Evolutionary conservation across 495 filamentous ascomycete genomes (phyloP).

Genomic region (Podospora tetraspora): DNA sequence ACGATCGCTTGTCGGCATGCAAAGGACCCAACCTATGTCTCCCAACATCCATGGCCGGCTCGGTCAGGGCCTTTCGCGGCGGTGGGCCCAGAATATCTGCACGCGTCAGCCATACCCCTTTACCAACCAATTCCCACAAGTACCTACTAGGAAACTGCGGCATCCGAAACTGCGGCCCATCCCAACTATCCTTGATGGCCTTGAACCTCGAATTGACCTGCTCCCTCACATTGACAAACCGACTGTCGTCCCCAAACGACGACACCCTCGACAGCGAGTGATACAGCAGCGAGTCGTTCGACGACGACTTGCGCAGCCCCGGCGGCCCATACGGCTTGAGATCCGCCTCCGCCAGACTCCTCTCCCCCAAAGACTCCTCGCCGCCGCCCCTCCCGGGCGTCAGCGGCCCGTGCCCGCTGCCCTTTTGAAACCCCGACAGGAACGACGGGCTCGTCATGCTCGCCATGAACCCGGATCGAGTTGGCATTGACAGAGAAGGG

Average conservation of each 20-base stretch:
- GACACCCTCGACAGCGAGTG: conserved; percentile 67
- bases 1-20: conserved; percentile 18
- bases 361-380: too few relatives aligned
- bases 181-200: conserved; percentile 84
- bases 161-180: conserved; percentile 64
- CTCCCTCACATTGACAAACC: conserved; percentile 71
- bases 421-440: conserved; percentile 30
- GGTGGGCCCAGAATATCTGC: conserved; percentile 35
- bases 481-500: conserved; percentile 50
- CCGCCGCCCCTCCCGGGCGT: too few relatives aligned
- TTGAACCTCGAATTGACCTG: conserved; percentile 84
- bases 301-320: conserved; percentile 56
- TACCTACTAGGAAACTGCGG: conserved; percentile 54
- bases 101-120: conserved; percentile 12
- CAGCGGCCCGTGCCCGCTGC: background rate
- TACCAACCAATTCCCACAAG: conserved; percentile 20
- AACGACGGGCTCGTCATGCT: conserved; percentile 46
- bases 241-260: conserved; percentile 79
- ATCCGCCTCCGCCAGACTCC: background rate
- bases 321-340: background rate
- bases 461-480: conserved; percentile 30
- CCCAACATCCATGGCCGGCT: conserved; percentile 4
- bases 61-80: conserved; percentile 29
- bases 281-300: conserved; percentile 69
- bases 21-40: conserved; percentile 8